phyloP scores from a whole-genome alignment of 164 flowering plant species.

The Taxillus chinensis region DNA sequence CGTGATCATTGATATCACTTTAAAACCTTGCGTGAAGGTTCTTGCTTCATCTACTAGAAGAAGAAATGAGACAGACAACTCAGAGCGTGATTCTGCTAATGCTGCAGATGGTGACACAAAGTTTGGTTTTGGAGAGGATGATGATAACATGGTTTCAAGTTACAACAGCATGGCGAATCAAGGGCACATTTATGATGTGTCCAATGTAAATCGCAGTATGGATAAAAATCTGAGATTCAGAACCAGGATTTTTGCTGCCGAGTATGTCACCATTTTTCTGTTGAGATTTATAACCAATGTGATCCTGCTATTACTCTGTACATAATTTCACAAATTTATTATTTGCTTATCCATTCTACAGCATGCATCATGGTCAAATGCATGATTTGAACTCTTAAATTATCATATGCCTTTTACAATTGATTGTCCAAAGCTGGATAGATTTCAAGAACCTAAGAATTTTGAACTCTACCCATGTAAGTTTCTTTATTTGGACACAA shows the following conservation, averaged over 20 bases:
- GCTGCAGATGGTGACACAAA: constrained; percentile 35
- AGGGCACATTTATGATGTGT: constrained; percentile 25
- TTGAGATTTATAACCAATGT: not conserved
- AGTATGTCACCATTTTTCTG: constrained; percentile 43
- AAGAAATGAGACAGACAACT: constrained; percentile 18
- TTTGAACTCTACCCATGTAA: too few relatives aligned
- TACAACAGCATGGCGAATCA: constrained; percentile 20
- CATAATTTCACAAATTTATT: too few relatives aligned
- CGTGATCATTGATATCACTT: not conserved
- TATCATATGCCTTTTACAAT: too few relatives aligned
- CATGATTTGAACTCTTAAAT: too few relatives aligned
- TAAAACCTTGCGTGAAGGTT: constrained; percentile 37
- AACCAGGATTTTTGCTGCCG: constrained; percentile 95
- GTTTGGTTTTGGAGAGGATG: constrained; percentile 57
- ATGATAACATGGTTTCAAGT: constrained; percentile 82
- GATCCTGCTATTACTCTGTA: not conserved
- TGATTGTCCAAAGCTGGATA: too few relatives aligned
- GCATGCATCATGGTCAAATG: too few relatives aligned
- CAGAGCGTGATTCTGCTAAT: constrained; percentile 28
- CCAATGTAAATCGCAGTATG: constrained; percentile 21
- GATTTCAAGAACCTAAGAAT: too few relatives aligned
- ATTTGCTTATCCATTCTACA: not conserved
- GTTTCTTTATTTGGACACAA: too few relatives aligned
- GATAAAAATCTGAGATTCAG: constrained; percentile 81
- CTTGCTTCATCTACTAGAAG: constrained; percentile 53